A percentile compares a stretch with the other conserved stretches of the same genome.
These are phyloP conservation scores for Hygrophila difformis DNA, from an alignment of 257 asterid genomes.

Conservation along the genomic window DNA sequence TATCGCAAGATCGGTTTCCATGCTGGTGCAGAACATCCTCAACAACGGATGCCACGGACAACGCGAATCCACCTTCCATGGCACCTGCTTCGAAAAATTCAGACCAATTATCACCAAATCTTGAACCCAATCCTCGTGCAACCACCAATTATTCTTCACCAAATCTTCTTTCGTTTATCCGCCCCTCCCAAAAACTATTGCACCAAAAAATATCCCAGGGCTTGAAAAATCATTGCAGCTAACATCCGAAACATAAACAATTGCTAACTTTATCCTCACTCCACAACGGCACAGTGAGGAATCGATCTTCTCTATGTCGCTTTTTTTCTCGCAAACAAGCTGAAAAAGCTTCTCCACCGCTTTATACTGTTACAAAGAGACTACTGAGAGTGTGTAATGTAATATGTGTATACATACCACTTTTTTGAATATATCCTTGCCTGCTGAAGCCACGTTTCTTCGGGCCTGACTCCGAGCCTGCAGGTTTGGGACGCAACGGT, in stretches of 20 bases:
- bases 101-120: constrained; percentile 12
- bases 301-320: constrained; percentile 15
- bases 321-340: constrained; percentile 20
- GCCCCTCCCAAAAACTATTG: background rate
- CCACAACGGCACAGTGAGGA: constrained; percentile 14
- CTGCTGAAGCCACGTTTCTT: constrained; percentile 20
- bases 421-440: constrained; percentile 24
- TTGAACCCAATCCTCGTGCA: constrained; percentile 8
- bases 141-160: constrained; percentile 11
- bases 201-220: background rate
- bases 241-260: constrained; percentile 10
- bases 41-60: constrained; percentile 82
- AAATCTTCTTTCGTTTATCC: constrained; percentile 19
- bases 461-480: constrained; percentile 55
- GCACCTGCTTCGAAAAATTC: constrained; percentile 38
- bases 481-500: constrained; percentile 29
- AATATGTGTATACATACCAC: constrained; percentile 16
- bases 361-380: constrained; percentile 26
- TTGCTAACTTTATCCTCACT: constrained; percentile 19
- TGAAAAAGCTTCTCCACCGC: constrained; percentile 34
- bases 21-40: constrained; percentile 97
- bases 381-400: constrained; percentile 7
- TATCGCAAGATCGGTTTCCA: constrained; percentile 53
- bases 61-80: constrained; percentile 41
- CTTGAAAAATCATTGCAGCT: background rate